phyloP scores from a whole-genome alignment of 2,329 filamentous ascomycete genomes.

The Alternaria ventricosa region DNA sequence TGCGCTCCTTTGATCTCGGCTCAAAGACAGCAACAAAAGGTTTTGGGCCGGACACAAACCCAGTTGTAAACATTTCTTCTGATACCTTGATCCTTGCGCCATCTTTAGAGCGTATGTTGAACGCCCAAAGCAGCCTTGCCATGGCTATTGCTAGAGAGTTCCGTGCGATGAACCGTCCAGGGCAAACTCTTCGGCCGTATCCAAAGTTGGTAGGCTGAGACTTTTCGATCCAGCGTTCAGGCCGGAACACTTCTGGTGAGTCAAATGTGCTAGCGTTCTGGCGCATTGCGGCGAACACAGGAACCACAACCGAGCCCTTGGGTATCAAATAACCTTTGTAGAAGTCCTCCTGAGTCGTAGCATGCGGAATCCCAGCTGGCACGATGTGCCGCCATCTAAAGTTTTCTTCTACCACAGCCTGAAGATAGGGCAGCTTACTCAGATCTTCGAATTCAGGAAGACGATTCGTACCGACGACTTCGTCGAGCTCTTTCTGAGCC shows the following conservation, averaged over 20 bases:
- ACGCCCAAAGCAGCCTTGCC: conserved; percentile 55
- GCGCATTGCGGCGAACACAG: conserved; percentile 43
- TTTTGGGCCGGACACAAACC: conserved; percentile 29
- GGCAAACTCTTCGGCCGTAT: conserved; percentile 58
- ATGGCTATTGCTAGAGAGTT: conserved; percentile 21
- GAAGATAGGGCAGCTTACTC: conserved; percentile 32
- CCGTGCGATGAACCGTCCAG: conserved; percentile 39
- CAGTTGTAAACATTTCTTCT: conserved; percentile 27
- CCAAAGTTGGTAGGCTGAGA: conserved; percentile 48
- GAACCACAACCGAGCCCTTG: conserved; percentile 46
- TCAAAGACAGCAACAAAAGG: conserved; percentile 18
- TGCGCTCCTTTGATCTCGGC: neutral
- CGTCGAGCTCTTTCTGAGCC: conserved; percentile 19
- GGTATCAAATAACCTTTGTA: conserved; percentile 59
- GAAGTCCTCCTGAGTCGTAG: conserved; percentile 53
- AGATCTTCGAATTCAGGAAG: conserved; percentile 32
- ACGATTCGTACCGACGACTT: conserved; percentile 22
- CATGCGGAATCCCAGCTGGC: conserved; percentile 54
- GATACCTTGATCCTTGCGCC: conserved; percentile 21
- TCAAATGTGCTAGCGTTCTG: conserved; percentile 38
- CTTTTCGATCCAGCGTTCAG: conserved; percentile 43
- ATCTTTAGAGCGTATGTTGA: conserved; percentile 47
- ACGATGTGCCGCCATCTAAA: conserved; percentile 45
- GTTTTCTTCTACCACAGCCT: conserved; percentile 37
- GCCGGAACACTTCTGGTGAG: conserved; percentile 40